Base-by-base conservation (phyloP, 345 rosid species). In the Hirschfeldia incana region DNA sequence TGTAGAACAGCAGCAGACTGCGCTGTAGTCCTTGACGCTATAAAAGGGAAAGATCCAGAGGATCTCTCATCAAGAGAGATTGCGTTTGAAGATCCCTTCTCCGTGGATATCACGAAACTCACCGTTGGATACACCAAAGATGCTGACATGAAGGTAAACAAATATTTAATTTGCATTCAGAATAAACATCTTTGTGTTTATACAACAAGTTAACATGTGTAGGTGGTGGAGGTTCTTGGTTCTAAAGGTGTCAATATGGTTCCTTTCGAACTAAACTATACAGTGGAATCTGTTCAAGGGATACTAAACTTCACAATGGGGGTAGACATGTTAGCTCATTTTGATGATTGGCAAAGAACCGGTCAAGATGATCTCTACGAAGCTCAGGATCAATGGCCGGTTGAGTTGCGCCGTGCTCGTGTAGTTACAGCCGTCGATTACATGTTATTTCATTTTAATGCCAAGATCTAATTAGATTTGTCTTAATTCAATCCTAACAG, bases 351-450 rank as follows among this genome's bases (percentile, higher is more conserved):
- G 94, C 97, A 94, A 77, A 88, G 96, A 69, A 67, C 79, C 8
- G 83, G 86, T 28, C 80, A 81, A 77, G 96, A 92, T 11, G 92
- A 89, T 81, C 77, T 64, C 15, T 94, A 88, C 67, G 97, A 94
- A 89, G 93, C 96, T 81, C 93, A 89, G 72, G 96, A 90, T 57
- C 98, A 94, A 83, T 94, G 98, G 96, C 97, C 97, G 2, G 57
- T 85, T 26, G 98, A 92, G 81, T 78, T 92, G 79, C 83, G 82
- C 2, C 94, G 93, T 37, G 84, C 96, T 65, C 90, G 94, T 1
- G 27, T 87, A 28, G 76, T 94, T 75, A 76, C 96, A 8, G 97
- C 96, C 3, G 91, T 89, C 6, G 98, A 92, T 87, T 90, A 87
- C n/a, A n/a, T n/a, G n/a, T n/a, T n/a, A n/a, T n/a, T n/a, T n/a